Conservation (phyloP, 768 basidiomycete genomes). For the Macrocybe gigantea region DNA sequence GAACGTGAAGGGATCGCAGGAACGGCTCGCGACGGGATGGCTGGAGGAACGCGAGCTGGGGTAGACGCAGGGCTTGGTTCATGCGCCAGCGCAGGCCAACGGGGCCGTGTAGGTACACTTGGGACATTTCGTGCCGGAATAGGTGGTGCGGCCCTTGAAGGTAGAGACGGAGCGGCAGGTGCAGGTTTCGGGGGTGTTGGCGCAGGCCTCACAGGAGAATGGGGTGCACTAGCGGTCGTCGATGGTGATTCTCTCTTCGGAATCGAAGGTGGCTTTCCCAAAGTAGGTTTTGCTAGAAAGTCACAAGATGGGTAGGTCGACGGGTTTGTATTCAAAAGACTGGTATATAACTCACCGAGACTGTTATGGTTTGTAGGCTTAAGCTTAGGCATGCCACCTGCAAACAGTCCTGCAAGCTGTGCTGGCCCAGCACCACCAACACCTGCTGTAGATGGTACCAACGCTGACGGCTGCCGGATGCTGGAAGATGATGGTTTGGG, state of each 20-base stretch:
- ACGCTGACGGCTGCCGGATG: constrained; percentile 12
- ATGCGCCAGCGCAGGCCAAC: constrained; percentile 13
- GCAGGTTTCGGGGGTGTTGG: constrained; percentile 29
- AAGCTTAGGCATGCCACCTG: constrained; percentile 87
- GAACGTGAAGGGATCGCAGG: constrained; percentile 23
- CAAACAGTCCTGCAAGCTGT: constrained; percentile 81
- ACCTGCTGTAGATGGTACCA: constrained; percentile 16
- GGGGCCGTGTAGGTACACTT: constrained; percentile 33
- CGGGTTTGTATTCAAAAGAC: constrained; percentile 5
- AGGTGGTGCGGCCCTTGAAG: constrained; percentile 33
- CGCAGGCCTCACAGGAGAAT: constrained; percentile 14
- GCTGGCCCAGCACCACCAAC: constrained; percentile 47
- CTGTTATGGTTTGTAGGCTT: constrained; percentile 69
- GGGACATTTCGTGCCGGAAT: constrained; percentile 33
- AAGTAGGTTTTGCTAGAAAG: constrained; percentile 49
- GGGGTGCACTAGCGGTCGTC: constrained; percentile 18
- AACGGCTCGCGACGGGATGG: constrained; percentile 28
- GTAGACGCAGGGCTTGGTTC: not conserved
- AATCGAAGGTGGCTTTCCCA: constrained; percentile 64
- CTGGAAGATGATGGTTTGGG: constrained; percentile 27
- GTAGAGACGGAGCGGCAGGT: constrained; percentile 26
- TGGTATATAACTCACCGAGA: constrained; percentile 36
- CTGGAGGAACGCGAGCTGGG: constrained; percentile 32
- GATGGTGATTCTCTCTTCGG: constrained; percentile 42
- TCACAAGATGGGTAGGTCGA: constrained; percentile 1